A percentile compares a stretch with the other conserved stretches of the same genome.
phyloP scores from a whole-genome alignment of 2,329 filamentous ascomycete species.

The Ophiostoma piceae region DNA sequence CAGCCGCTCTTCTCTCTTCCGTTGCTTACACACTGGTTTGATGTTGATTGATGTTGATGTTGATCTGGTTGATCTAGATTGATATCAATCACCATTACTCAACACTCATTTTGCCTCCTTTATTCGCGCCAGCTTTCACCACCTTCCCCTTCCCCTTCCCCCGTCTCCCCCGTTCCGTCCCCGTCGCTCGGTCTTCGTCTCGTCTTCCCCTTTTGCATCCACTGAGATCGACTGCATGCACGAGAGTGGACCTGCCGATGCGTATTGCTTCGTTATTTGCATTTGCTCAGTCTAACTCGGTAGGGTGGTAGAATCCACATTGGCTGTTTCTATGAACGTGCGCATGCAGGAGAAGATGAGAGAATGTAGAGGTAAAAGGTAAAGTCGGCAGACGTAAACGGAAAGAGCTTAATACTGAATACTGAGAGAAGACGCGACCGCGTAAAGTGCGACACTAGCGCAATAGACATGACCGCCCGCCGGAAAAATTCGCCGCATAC shows the following conservation, averaged over 20 bases:
- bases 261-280: neutral
- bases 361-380: neutral
- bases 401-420: neutral
- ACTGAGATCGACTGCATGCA: conserved; percentile 16
- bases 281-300: neutral
- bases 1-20: neutral
- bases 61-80: no score
- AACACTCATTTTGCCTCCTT: neutral
- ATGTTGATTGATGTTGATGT: no score
- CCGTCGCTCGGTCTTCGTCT: conserved; percentile 16
- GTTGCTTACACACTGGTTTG: neutral
- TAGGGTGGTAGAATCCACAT: neutral
- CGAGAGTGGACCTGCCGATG: conserved; percentile 14
- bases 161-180: neutral
- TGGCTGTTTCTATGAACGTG: neutral
- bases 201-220: conserved; percentile 16
- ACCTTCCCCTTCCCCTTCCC: neutral
- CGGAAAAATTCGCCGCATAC: conserved; percentile 9
- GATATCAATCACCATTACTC: neutral
- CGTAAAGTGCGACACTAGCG: neutral
- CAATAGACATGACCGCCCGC: neutral
- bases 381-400: neutral
- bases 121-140: neutral
- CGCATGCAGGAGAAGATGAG: conserved; percentile 9
- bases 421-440: conserved; percentile 10